phyloP scores from a whole-genome alignment of 768 basidiomycete genomes.

The Suillus tomentosus region DNA sequence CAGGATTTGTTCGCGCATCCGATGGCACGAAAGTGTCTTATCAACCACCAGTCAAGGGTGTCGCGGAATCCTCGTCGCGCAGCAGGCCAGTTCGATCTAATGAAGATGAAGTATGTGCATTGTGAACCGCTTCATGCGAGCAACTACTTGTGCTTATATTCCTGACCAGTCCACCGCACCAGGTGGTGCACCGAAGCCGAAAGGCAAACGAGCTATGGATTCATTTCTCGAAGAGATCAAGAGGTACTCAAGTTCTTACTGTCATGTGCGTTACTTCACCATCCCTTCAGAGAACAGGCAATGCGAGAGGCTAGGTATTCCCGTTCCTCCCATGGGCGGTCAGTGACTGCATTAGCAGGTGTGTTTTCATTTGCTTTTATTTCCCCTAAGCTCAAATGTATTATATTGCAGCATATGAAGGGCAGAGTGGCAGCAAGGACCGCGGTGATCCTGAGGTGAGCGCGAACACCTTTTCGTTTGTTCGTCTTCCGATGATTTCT shows the following conservation, averaged over 20 bases:
- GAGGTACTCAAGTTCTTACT: constrained; percentile 47
- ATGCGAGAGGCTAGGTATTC: constrained; percentile 84
- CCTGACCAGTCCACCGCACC: constrained; percentile 58
- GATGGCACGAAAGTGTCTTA: constrained; percentile 39
- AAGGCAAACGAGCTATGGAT: constrained; percentile 97
- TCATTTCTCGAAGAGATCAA: constrained; percentile 96
- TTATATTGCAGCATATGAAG: constrained; percentile 69
- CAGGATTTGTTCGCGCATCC: constrained; percentile 65
- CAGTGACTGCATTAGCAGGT: constrained; percentile 92
- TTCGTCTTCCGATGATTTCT: constrained; percentile 7
- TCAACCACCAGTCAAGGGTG: constrained; percentile 42
- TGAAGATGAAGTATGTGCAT: constrained; percentile 38
- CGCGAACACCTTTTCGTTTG: background rate
- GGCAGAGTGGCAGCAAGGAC: constrained; percentile 88
- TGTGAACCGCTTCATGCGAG: constrained; percentile 12
- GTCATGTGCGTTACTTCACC: background rate
- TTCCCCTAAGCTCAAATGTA: constrained; percentile 9
- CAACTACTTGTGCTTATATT: constrained; percentile 9
- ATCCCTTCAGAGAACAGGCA: constrained; percentile 79
- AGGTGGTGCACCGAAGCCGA: constrained; percentile 61
- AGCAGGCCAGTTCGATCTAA: constrained; percentile 32
- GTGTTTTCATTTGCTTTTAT: constrained; percentile 25
- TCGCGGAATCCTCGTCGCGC: constrained; percentile 33
- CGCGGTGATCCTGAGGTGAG: constrained; percentile 83
- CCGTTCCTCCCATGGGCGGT: constrained; percentile 68